Base-by-base conservation (phyloP, 345 rosid species). In the Aquilaria yunnanensis region DNA sequence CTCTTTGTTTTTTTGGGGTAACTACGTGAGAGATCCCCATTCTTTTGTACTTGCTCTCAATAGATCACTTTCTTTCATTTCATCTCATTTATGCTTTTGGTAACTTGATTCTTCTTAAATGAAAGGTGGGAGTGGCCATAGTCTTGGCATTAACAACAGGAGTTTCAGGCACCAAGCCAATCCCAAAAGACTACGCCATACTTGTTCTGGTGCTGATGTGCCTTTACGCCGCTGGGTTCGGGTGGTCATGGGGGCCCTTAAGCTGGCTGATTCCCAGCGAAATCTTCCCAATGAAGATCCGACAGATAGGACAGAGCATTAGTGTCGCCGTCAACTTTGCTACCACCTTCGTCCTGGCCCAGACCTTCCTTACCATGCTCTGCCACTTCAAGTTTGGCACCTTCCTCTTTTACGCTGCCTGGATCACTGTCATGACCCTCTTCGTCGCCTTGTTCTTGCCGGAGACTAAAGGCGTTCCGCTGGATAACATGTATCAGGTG, bases 191-290 rank as follows among this genome's bases (percentile, higher is more conserved):
- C 34, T 29, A 71, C 8, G 78, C 79, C 7, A 31, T 80, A 43
- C 50, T 74, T 23, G 79, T 87, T 7, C 71, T 87, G 5, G 71
- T 72, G 13, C 70, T 84, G 12, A 77, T 78, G 83, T 80, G 90
- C 76, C 12, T 79, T 12, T 84, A 82, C 23, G 81, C 82, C 1
- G 81, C 88, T 10, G 93, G 93, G 8, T 87, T 84, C 54, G 93
- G 86, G 2, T 87, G 86, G 88, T 84, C 90, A 1, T 87, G 90
- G 94, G 90, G 93, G 2, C 90, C 90, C 8, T 68, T 87, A 8
- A 55, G 72, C 34, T 80, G 84, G 84, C 81, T 87, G 54, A 74
- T 87, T 60, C 87, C 90, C 1, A 78, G 88, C 47, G 94, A 87
- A 69, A 87, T 84, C 45, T 82, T 84, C 62, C 90, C 94, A 0